A percentile compares a stretch with the other conserved stretches of the same genome.
These are phyloP conservation scores for Blastocrithidia nonstop DNA, from an alignment of 208 protist species.

Conservation along the genomic window DNA sequence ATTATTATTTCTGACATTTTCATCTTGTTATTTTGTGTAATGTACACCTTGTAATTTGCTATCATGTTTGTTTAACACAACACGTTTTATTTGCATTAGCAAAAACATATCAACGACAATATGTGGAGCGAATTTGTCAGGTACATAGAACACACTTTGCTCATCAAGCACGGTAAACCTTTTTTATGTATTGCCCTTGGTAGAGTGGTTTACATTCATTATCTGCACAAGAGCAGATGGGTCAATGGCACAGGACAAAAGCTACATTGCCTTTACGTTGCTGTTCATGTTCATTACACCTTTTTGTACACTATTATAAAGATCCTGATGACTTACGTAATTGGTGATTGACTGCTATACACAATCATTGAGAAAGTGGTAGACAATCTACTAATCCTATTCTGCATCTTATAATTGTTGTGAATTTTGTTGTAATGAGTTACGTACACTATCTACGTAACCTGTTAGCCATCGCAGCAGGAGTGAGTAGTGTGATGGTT, in stretches of 20 bases:
- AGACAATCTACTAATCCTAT: background rate
- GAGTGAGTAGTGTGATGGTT: background rate
- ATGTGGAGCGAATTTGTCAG: too few species aligned
- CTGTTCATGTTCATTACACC: background rate
- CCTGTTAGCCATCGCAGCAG: background rate
- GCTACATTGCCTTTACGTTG: background rate
- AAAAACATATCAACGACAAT: constrained; percentile 1
- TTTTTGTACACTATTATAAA: too few species aligned
- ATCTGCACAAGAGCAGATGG: background rate
- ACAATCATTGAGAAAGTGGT: too few species aligned
- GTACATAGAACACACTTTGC: background rate
- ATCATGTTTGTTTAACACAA: background rate
- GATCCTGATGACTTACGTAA: too few species aligned
- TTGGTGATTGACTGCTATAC: too few species aligned
- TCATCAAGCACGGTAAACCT: background rate
- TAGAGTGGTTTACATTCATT: background rate
- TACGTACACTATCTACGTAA: too few species aligned
- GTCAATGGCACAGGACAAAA: background rate
- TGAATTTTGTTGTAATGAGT: background rate
- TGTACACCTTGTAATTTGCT: background rate
- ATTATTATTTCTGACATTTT: background rate
- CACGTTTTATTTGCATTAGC: background rate
- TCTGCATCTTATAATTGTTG: background rate
- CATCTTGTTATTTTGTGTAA: background rate
- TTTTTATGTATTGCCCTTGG: background rate